Evolutionary conservation across 2,329 filamentous ascomycete genomes (phyloP).

Genomic region (Phaeosphaeriaceae sp.): DNA sequence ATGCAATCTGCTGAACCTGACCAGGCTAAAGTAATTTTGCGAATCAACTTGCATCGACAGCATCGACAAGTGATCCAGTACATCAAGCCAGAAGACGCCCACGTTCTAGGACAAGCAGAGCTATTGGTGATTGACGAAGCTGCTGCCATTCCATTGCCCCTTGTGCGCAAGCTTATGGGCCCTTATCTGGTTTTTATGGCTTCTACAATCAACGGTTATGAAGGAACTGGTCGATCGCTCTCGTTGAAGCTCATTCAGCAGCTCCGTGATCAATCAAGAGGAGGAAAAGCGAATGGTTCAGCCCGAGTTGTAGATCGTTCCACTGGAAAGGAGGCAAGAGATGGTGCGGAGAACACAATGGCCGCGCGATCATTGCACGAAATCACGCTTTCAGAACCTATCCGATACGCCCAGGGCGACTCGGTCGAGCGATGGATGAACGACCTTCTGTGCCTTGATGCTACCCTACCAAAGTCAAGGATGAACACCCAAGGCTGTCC

Average conservation of each 20-base stretch:
- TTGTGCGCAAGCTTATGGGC: constrained; percentile 93
- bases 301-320: constrained; percentile 76
- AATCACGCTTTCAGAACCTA: constrained; percentile 91
- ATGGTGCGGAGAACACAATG: constrained; percentile 41
- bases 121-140: constrained; percentile 96
- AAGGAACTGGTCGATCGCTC: constrained; percentile 92
- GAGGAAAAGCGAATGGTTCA: constrained; percentile 60
- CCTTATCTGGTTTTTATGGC: constrained; percentile 99
- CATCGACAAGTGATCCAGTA: constrained; percentile 99
- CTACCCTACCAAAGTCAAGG: constrained; percentile 81
- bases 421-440: constrained; percentile 97
- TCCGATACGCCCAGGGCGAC: constrained; percentile 91
- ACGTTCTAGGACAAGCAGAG: constrained; percentile 94
- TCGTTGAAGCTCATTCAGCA: constrained; percentile 98
- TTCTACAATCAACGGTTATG: constrained; percentile 98
- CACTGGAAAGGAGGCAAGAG: constrained; percentile 70
- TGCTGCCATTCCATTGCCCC: constrained; percentile 89
- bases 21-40: constrained; percentile 98
- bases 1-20: constrained; percentile 98
- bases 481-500: constrained; percentile 79
- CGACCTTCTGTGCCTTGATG: constrained; percentile 89
- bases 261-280: constrained; percentile 87
- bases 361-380: constrained; percentile 83
- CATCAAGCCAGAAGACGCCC: constrained; percentile 93
- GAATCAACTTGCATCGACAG: constrained; percentile 92